Evolutionary conservation across 768 basidiomycete genomes (phyloP).

Genomic region (Astraeus odoratus): DNA sequence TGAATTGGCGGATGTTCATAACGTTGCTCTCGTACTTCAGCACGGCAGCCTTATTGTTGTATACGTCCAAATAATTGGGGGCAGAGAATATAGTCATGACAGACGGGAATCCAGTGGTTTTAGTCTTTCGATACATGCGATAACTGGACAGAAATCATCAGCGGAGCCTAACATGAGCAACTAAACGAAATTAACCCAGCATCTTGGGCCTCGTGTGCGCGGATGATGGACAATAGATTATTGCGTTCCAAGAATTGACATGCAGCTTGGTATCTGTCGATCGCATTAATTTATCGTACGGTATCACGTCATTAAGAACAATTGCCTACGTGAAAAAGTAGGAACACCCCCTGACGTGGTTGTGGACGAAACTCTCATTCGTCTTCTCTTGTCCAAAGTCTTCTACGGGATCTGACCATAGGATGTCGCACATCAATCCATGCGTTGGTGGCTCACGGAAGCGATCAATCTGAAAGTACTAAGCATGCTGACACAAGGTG

Average conservation of each 20-base stretch:
- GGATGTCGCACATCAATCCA: slow-evolving; percentile 96
- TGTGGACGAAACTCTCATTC: slow-evolving; percentile 86
- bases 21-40: slow-evolving; percentile 99
- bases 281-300: slow-evolving; percentile 1
- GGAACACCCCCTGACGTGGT: slow-evolving; percentile 94
- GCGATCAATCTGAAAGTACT: slow-evolving; percentile 70
- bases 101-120: slow-evolving; percentile 95
- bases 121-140: slow-evolving; percentile 98
- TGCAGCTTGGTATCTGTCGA: slow-evolving; percentile 82
- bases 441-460: slow-evolving; percentile 98
- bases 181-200: slow-evolving; percentile 60
- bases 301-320: background rate
- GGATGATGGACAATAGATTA: slow-evolving; percentile 92
- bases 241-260: slow-evolving; percentile 97
- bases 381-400: slow-evolving; percentile 95
- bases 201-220: slow-evolving; percentile 98
- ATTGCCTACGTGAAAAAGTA: slow-evolving; percentile 80
- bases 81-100: slow-evolving; percentile 99
- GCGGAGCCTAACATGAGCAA: background rate
- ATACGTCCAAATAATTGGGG: slow-evolving; percentile 96
- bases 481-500: background rate
- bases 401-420: slow-evolving; percentile 98
- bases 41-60: slow-evolving; percentile 98
- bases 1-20: slow-evolving; percentile 97
- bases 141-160: slow-evolving; percentile 45